Evolutionary conservation across 495 filamentous ascomycete genomes (phyloP).

Genomic region (Chaetomidium leptoderma): DNA sequence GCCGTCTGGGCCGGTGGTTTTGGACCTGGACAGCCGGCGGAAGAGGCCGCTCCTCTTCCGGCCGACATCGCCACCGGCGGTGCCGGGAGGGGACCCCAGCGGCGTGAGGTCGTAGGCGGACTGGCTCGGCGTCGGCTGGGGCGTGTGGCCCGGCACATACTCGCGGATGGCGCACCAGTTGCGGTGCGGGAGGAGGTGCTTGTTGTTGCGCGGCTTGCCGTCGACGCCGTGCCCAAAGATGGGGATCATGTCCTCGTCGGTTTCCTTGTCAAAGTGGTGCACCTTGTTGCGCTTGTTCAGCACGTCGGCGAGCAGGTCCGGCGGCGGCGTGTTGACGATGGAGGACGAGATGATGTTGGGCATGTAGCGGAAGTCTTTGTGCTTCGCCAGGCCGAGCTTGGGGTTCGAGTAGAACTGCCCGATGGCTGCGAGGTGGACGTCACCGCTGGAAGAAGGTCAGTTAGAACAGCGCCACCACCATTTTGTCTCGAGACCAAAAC

Average conservation of each 20-base stretch:
- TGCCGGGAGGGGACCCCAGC: constrained; percentile 27
- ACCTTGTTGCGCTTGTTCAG: constrained; percentile 92
- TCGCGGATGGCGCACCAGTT: constrained; percentile 89
- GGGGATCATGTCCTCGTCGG: constrained; percentile 93
- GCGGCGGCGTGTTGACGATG: constrained; percentile 84
- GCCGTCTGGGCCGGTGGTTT: constrained; percentile 19
- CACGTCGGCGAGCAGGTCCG: constrained; percentile 82
- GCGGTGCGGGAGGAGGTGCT: constrained; percentile 78
- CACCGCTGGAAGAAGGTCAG: constrained; percentile 62
- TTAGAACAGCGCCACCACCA: not conserved
- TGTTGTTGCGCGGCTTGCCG: constrained; percentile 84
- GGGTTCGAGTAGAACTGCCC: constrained; percentile 94
- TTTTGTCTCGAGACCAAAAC: constrained; percentile 46
- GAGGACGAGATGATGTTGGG: constrained; percentile 84
- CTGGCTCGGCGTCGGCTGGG: constrained; percentile 57
- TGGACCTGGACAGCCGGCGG: constrained; percentile 29
- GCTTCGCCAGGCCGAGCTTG: constrained; percentile 71
- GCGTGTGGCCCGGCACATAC: constrained; percentile 73
- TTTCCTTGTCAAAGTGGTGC: constrained; percentile 79
- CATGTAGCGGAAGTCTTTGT: constrained; percentile 93
- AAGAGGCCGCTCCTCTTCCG: constrained; percentile 28
- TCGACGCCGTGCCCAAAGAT: constrained; percentile 87
- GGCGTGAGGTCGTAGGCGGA: constrained; percentile 41
- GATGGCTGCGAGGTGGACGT: constrained; percentile 88
- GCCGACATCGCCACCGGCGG: constrained; percentile 2